Percentiles rank a stretch among this genome's conserved stretches.
phyloP scores from a whole-genome alignment of 257 asterid species.

The Anisodus acutangulus region DNA sequence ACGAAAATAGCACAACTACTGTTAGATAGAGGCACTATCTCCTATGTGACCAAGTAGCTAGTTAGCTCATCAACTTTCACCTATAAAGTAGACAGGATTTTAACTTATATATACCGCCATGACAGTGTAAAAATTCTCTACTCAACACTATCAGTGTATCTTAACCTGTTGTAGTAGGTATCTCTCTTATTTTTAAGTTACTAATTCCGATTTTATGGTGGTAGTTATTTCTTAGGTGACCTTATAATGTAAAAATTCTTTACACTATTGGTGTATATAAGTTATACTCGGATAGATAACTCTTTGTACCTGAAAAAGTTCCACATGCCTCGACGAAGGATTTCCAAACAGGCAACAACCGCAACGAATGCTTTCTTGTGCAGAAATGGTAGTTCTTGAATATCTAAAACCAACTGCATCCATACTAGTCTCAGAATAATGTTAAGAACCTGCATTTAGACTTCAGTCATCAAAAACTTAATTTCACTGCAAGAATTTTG shows the following conservation, averaged over 20 bases:
- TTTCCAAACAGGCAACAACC: slow-evolving; percentile 74
- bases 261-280: not conserved
- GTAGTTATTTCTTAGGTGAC: not conserved
- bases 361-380: slow-evolving; percentile 63
- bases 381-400: slow-evolving; percentile 53
- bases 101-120: not conserved
- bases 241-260: not conserved
- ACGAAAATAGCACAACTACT: slow-evolving; percentile 19
- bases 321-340: slow-evolving; percentile 85
- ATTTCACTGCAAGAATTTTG: not conserved
- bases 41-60: not conserved
- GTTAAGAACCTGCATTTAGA: slow-evolving; percentile 59
- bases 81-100: not conserved
- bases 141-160: not conserved
- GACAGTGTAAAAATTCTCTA: not conserved
- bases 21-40: not conserved
- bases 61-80: not conserved
- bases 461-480: not conserved
- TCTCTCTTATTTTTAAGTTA: not conserved
- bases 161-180: not conserved
- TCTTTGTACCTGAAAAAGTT: slow-evolving; percentile 76
- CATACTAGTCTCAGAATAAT: slow-evolving; percentile 76
- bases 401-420: slow-evolving; percentile 84
- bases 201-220: not conserved
- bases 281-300: not conserved